Conservation (phyloP, 768 basidiomycete genomes). For the Butyriboletus loyo region DNA sequence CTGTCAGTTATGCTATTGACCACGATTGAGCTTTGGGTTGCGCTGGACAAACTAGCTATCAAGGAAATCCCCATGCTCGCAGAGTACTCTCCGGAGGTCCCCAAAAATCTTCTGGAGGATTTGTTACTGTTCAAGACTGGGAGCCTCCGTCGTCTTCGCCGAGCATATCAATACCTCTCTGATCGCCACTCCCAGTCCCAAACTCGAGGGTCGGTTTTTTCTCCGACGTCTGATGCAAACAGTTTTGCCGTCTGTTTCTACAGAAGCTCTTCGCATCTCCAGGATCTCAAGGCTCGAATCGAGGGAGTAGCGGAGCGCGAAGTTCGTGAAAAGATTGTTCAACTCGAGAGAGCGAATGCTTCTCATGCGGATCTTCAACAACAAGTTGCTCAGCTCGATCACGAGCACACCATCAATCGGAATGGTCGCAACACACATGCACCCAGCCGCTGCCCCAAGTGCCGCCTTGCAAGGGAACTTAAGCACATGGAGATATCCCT, state of each 20-base stretch:
- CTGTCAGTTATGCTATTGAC: slow-evolving; percentile 43
- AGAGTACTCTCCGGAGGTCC: slow-evolving; percentile 35
- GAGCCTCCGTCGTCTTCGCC: slow-evolving; percentile 28
- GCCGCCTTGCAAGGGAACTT: slow-evolving; percentile 21
- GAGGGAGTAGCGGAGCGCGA: slow-evolving; percentile 23
- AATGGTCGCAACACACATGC: slow-evolving; percentile 1
- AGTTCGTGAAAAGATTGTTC: slow-evolving; percentile 23
- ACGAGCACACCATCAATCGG: neutral
- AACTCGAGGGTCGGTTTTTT: slow-evolving; percentile 35
- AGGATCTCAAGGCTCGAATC: slow-evolving; percentile 29
- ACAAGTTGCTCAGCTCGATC: slow-evolving; percentile 5
- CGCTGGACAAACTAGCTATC: slow-evolving; percentile 28
- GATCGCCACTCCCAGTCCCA: slow-evolving; percentile 24
- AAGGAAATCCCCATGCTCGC: slow-evolving; percentile 25
- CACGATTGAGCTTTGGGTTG: slow-evolving; percentile 36
- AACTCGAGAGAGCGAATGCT: slow-evolving; percentile 27
- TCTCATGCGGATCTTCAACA: slow-evolving; percentile 16
- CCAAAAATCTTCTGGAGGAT: slow-evolving; percentile 22
- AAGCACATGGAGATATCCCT: slow-evolving; percentile 30
- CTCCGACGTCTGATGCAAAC: slow-evolving; percentile 4
- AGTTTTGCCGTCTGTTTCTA: slow-evolving; percentile 39
- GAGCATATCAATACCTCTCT: slow-evolving; percentile 32
- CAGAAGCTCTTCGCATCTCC: slow-evolving; percentile 18
- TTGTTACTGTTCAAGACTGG: slow-evolving; percentile 30
- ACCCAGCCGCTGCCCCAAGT: slow-evolving; percentile 28